Evolutionary conservation across 2,329 filamentous ascomycete genomes (phyloP).

Genomic region (Herpotrichia juniperi): DNA sequence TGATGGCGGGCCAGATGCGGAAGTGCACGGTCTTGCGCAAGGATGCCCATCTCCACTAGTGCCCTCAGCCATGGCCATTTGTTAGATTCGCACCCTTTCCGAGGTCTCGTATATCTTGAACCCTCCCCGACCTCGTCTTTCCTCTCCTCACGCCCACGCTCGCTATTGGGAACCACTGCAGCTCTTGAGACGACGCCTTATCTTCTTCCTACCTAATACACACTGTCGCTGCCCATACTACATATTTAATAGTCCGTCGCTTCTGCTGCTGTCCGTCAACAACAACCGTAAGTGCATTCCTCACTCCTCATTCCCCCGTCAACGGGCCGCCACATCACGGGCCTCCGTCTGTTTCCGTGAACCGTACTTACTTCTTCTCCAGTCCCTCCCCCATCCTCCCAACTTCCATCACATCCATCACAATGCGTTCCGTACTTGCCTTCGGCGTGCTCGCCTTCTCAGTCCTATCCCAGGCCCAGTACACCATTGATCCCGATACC

Average conservation of each 20-base stretch:
- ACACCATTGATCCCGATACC: slow-evolving; percentile 66
- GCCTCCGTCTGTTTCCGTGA: not conserved
- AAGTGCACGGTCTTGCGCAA: slow-evolving; percentile 15
- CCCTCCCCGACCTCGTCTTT: slow-evolving; percentile 15
- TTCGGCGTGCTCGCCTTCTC: slow-evolving; percentile 58
- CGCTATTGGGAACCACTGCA: slow-evolving; percentile 27
- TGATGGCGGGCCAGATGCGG: not conserved
- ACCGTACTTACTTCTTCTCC: not conserved
- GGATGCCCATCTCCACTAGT: slow-evolving; percentile 24
- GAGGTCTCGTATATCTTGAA: slow-evolving; percentile 42
- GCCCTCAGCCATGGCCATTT: slow-evolving; percentile 24
- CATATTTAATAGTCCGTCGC: slow-evolving; percentile 11
- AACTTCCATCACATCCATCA: slow-evolving; percentile 23
- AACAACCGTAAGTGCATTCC: slow-evolving; percentile 19
- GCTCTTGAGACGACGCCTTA: slow-evolving; percentile 5
- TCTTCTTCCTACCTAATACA: slow-evolving; percentile 7
- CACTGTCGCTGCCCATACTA: slow-evolving; percentile 7
- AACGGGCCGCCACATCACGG: slow-evolving; percentile 1
- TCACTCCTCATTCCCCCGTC: slow-evolving; percentile 12
- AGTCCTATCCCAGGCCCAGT: slow-evolving; percentile 59
- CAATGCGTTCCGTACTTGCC: slow-evolving; percentile 57
- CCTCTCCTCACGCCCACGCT: slow-evolving; percentile 30
- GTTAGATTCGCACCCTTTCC: not conserved
- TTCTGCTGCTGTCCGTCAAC: slow-evolving; percentile 6
- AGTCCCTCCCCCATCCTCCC: slow-evolving; percentile 8